Percentiles rank a stretch among this genome's conserved stretches.
Evolutionary conservation across 805 yeast species (phyloP).

Genomic region (Lipomyces anomalus): DNA sequence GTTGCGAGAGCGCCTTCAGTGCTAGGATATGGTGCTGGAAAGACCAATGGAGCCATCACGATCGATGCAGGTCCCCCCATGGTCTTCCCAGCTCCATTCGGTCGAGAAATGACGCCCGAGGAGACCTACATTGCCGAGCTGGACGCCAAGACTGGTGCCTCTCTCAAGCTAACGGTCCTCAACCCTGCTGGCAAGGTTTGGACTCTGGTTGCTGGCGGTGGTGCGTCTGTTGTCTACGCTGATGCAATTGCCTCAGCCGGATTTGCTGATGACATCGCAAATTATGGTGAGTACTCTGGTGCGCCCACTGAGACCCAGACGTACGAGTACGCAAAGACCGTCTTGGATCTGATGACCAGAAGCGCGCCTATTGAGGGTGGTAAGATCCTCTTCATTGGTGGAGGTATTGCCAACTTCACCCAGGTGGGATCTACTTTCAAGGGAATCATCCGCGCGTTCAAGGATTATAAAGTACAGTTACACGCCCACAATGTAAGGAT

Average conservation of each 20-base stretch:
- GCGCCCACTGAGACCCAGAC: conserved; percentile 46
- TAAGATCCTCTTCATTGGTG: conserved; percentile 42
- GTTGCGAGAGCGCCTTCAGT: conserved; percentile 41
- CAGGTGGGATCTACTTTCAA: conserved; percentile 45
- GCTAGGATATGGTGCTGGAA: conserved; percentile 32
- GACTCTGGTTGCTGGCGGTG: conserved; percentile 47
- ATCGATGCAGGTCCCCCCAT: conserved; percentile 45
- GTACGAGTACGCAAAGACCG: conserved; percentile 45
- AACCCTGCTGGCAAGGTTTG: conserved; percentile 42
- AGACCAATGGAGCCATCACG: conserved; percentile 28
- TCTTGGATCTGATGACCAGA: conserved; percentile 42
- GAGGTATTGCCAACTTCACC: conserved; percentile 46
- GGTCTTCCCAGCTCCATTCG: conserved; percentile 47
- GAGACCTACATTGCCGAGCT: conserved; percentile 46
- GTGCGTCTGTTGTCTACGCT: conserved; percentile 45
- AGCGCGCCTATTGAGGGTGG: conserved; percentile 35
- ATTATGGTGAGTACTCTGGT: conserved; percentile 46
- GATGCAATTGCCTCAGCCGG: conserved; percentile 46
- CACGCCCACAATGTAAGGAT: conserved; percentile 39
- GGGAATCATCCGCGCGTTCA: conserved; percentile 46
- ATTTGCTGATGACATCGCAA: conserved; percentile 41
- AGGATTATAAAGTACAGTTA: conserved; percentile 36
- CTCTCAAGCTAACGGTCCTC: conserved; percentile 41
- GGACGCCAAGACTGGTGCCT: conserved; percentile 45
- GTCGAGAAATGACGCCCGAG: conserved; percentile 41